These are phyloP conservation scores for Sporothrix globosa DNA, from an alignment of 2,329 filamentous ascomycete species.

Conservation along the genomic window DNA sequence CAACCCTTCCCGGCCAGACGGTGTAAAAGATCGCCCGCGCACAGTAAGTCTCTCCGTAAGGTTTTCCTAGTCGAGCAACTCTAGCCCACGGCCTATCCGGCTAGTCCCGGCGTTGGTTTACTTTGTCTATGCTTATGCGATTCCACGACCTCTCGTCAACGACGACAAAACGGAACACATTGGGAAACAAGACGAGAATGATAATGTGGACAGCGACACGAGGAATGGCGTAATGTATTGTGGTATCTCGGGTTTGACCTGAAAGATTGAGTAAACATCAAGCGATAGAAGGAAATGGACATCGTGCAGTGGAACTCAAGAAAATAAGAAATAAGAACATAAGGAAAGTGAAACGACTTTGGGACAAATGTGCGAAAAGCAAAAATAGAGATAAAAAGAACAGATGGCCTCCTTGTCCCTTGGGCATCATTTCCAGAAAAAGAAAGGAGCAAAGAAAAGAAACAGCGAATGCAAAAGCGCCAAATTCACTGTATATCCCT, in stretches of 20 bases:
- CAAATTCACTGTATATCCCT: neutral
- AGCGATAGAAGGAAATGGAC: no score
- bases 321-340: neutral
- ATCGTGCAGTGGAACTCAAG: neutral
- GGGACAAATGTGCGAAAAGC: neutral
- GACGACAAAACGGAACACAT: neutral
- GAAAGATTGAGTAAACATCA: no score
- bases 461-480: neutral
- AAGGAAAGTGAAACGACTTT: neutral
- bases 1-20: neutral
- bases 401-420: neutral
- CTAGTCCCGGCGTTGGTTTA: slow-evolving; percentile 19
- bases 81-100: slow-evolving; percentile 26
- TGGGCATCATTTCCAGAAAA: slow-evolving; percentile 10
- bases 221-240: no score
- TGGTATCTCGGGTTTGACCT: neutral
- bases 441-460: neutral
- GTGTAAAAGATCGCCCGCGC: slow-evolving; percentile 7
- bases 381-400: neutral
- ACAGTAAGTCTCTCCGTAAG: neutral
- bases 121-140: neutral
- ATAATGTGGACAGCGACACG: neutral
- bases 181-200: neutral
- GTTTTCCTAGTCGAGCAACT: neutral
- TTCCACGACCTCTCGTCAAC: neutral